A percentile compares a stretch with the other conserved stretches of the same genome.
Evolutionary conservation across 352 stramenopile genomes (phyloP).

Genomic region (Aphanomyces stellatus): DNA sequence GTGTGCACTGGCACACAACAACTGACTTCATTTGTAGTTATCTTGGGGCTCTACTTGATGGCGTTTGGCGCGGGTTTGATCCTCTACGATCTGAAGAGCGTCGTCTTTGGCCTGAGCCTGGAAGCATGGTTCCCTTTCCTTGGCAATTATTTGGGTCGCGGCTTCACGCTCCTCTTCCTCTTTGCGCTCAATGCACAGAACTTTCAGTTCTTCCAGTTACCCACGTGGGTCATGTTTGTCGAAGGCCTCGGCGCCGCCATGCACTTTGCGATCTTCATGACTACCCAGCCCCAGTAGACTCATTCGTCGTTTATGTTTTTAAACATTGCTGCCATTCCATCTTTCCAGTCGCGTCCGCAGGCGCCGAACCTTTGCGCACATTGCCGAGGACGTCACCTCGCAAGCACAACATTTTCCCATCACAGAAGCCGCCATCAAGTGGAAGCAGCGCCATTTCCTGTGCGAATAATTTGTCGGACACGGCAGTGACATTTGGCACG

Average conservation of each 20-base stretch:
- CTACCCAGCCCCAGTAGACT: conserved; percentile 16
- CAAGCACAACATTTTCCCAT: no score
- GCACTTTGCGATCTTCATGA: conserved; percentile 19
- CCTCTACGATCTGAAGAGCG: conserved; percentile 78
- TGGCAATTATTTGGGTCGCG: conserved; percentile 79
- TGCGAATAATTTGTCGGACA: no score
- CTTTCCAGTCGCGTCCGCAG: no score
- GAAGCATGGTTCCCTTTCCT: conserved; percentile 82
- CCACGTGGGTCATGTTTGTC: conserved; percentile 8
- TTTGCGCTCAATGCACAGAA: conserved; percentile 35
- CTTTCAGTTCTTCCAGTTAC: conserved; percentile 20
- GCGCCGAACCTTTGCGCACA: no score
- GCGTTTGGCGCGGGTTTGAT: conserved; percentile 68
- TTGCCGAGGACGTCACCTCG: no score
- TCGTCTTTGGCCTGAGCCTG: conserved; percentile 72
- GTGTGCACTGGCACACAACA: conserved; percentile 8
- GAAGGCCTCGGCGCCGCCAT: conserved; percentile 10
- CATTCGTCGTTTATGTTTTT: no score
- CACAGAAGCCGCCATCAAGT: no score
- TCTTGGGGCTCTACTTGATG: conserved; percentile 78
- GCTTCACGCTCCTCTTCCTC: conserved; percentile 72
- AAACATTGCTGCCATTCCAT: no score
- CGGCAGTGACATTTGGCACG: no score
- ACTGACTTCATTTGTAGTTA: conserved; percentile 31
- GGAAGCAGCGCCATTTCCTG: no score